Evolutionary conservation across 305 asterid genomes (phyloP).

Genomic region (Fraxinus floribunda): DNA sequence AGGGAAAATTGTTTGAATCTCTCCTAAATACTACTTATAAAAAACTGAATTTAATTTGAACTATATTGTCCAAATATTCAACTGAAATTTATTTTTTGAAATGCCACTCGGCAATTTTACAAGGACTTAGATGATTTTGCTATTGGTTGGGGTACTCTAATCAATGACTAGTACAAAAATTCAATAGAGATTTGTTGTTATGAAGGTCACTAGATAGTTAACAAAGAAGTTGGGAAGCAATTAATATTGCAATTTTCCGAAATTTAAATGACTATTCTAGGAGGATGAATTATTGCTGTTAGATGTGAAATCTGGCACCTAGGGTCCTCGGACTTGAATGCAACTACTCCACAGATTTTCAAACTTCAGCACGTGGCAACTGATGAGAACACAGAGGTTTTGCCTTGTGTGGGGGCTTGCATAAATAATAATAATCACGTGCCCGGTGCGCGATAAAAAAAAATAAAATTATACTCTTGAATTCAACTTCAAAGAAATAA

Average conservation of each 20-base stretch:
- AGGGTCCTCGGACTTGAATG: background rate
- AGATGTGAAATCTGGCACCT: background rate
- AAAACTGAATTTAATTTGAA: background rate
- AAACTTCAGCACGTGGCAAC: slow-evolving; percentile 1
- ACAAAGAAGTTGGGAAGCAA: background rate
- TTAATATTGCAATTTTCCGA: background rate
- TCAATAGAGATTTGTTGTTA: background rate
- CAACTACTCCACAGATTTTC: background rate
- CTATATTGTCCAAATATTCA: background rate
- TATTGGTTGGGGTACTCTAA: background rate
- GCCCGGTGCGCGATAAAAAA: background rate
- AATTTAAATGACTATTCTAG: background rate
- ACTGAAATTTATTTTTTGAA: background rate
- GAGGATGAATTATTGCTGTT: background rate
- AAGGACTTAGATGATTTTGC: background rate
- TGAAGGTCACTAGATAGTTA: background rate
- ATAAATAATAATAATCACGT: background rate
- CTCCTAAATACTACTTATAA: no score
- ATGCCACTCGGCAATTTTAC: background rate
- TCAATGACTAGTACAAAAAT: background rate
- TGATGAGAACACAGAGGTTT: background rate
- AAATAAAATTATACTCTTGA: background rate
- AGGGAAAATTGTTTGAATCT: no score
- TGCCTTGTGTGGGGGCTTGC: slow-evolving; percentile 3
- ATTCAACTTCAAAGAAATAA: background rate